Conservation (phyloP, 2,329 filamentous ascomycete genomes). For the Curvularia verruculosa region DNA sequence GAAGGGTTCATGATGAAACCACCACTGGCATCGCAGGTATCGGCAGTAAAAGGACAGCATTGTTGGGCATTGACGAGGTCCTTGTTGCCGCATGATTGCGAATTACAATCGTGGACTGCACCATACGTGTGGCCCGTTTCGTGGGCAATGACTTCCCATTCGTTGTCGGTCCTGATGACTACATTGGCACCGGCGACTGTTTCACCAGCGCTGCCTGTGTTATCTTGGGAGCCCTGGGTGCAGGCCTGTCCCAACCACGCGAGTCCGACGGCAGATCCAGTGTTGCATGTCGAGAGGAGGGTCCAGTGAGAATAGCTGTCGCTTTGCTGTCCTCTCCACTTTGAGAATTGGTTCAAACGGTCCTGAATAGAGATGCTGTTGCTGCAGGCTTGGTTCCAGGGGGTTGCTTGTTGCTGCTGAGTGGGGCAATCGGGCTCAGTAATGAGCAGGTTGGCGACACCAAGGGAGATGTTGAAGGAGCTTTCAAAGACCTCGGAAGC, state of each 20-base stretch:
- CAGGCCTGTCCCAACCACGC: constrained; percentile 94
- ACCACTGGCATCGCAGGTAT: constrained; percentile 75
- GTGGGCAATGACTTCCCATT: constrained; percentile 97
- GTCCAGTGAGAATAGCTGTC: constrained; percentile 96
- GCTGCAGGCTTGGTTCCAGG: constrained; percentile 84
- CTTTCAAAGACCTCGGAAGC: constrained; percentile 88
- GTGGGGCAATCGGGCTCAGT: constrained; percentile 76
- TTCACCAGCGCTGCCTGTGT: constrained; percentile 61
- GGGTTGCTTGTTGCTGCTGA: constrained; percentile 67
- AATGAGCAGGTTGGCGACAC: constrained; percentile 83
- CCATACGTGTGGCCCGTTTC: constrained; percentile 95
- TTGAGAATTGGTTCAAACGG: constrained; percentile 85
- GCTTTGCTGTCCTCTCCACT: constrained; percentile 77
- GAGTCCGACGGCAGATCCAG: constrained; percentile 83
- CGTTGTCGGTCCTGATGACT: constrained; percentile 78
- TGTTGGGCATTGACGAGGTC: constrained; percentile 65
- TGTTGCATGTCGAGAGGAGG: constrained; percentile 80
- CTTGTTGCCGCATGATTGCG: constrained; percentile 67
- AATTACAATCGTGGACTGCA: constrained; percentile 89
- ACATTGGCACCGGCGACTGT: constrained; percentile 87
- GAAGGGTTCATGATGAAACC: constrained; percentile 96
- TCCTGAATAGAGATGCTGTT: constrained; percentile 68
- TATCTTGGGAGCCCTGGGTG: constrained; percentile 60
- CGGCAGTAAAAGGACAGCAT: constrained; percentile 79
- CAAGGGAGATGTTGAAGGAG: constrained; percentile 93